Percentiles rank a stretch among this genome's conserved stretches.
Conservation (phyloP, 192 early-diverging fungal species). For the Helicostylum pulchrum region DNA sequence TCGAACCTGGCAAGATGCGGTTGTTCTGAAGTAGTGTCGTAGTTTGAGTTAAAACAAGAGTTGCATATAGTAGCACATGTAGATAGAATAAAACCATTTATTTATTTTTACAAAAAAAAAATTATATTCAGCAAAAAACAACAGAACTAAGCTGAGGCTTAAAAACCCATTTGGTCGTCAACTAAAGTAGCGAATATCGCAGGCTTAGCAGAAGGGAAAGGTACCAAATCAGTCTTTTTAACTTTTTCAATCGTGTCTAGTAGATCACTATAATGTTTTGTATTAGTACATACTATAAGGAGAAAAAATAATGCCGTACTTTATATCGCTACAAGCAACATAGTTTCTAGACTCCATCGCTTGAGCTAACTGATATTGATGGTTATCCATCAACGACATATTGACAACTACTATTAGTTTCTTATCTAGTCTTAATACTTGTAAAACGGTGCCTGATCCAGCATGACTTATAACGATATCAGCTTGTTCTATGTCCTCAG, state of each 20-base stretch:
- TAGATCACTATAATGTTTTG: not conserved
- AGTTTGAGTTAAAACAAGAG: not conserved
- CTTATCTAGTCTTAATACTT: constrained; percentile 60
- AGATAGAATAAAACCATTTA: no score
- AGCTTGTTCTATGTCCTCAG: constrained; percentile 54
- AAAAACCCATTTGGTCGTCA: constrained; percentile 4
- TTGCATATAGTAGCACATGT: not conserved
- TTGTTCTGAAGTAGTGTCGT: constrained; percentile 22
- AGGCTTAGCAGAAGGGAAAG: constrained; percentile 6
- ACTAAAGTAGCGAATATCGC: constrained; percentile 8
- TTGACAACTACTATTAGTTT: constrained; percentile 75
- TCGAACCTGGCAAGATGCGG: not conserved
- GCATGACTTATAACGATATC: constrained; percentile 83
- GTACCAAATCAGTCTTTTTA: not conserved
- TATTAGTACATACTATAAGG: not conserved
- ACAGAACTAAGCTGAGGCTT: not conserved
- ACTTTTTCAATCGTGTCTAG: not conserved
- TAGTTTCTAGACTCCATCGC: constrained; percentile 58
- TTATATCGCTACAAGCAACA: constrained; percentile 43
- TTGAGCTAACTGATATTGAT: constrained; percentile 80
- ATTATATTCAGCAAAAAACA: not conserved
- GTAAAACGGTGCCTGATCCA: constrained; percentile 86
- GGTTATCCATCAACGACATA: constrained; percentile 75
- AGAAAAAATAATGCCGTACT: constrained; percentile 23
- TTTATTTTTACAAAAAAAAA: not conserved